These are phyloP conservation scores for Tulasnella sp. DNA, from an alignment of 768 basidiomycete genomes.

Conservation along the genomic window DNA sequence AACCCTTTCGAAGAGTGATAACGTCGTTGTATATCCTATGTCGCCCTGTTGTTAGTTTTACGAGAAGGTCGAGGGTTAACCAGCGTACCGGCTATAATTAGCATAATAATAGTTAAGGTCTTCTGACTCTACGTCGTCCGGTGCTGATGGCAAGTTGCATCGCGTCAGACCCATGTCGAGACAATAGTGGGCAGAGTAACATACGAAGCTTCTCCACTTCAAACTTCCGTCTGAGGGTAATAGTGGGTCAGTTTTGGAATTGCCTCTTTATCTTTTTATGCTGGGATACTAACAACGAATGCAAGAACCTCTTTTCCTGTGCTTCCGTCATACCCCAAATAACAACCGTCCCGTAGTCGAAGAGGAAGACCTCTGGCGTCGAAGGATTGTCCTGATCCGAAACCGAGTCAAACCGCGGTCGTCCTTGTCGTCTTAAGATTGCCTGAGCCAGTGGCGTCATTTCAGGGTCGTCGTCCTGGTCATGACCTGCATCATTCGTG, in stretches of 20 bases:
- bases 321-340: conserved; percentile 97
- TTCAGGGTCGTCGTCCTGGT: neutral
- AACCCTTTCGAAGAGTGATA: conserved; percentile 84
- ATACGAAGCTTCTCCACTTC: conserved; percentile 79
- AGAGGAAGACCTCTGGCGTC: conserved; percentile 86
- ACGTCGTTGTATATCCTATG: conserved; percentile 92
- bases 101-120: conserved; percentile 96
- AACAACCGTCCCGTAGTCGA: conserved; percentile 90
- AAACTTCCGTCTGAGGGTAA: conserved; percentile 67
- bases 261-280: neutral
- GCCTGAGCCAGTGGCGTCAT: conserved; percentile 25
- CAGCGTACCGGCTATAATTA: conserved; percentile 78
- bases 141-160: conserved; percentile 39
- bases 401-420: conserved; percentile 26
- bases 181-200: conserved; percentile 23
- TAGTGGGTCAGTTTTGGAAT: neutral
- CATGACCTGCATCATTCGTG: neutral
- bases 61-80: conserved; percentile 15
- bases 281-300: conserved; percentile 68
- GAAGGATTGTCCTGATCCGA: conserved; percentile 32
- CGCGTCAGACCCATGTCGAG: conserved; percentile 10
- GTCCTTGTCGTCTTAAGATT: conserved; percentile 31
- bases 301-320: conserved; percentile 83
- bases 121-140: conserved; percentile 92
- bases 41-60: conserved; percentile 5